Evolutionary conservation across 306 rosid genomes (phyloP).

Genomic region (Vigna hirtella): DNA sequence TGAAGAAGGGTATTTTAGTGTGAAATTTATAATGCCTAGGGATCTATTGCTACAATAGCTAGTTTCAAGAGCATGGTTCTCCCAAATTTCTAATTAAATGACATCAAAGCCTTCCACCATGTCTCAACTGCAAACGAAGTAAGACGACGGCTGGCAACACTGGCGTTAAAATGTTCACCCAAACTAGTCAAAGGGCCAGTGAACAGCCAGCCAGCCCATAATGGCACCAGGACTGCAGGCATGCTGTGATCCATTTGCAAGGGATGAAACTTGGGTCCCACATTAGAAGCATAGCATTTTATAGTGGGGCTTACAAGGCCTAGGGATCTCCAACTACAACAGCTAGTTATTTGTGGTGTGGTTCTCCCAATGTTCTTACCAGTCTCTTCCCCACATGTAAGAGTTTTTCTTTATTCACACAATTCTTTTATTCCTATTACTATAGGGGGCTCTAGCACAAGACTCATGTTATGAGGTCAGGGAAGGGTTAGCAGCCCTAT

Average conservation of each 20-base stretch:
- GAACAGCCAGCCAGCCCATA: neutral
- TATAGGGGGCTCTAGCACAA: neutral
- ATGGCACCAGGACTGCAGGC: neutral
- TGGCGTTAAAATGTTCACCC: neutral
- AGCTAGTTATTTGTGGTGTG: neutral
- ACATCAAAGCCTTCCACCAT: neutral
- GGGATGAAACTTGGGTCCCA: neutral
- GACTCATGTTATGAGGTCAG: neutral
- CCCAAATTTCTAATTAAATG: neutral
- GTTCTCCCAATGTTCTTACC: neutral
- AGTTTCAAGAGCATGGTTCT: neutral
- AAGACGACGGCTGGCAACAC: neutral
- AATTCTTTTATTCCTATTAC: neutral
- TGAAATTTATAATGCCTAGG: neutral
- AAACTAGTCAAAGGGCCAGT: neutral
- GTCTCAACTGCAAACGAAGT: neutral
- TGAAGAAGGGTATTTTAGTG: neutral
- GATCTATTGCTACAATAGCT: neutral
- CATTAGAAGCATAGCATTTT: neutral
- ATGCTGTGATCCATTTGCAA: neutral
- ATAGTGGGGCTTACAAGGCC: neutral
- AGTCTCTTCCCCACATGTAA: constrained; percentile 11
- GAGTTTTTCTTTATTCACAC: neutral
- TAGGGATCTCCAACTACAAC: neutral
- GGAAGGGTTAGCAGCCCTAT: neutral